A percentile compares a stretch with the other conserved stretches of the same genome.
phyloP scores from a whole-genome alignment of 306 rosid species.

The Cucurbita ficifolia region DNA sequence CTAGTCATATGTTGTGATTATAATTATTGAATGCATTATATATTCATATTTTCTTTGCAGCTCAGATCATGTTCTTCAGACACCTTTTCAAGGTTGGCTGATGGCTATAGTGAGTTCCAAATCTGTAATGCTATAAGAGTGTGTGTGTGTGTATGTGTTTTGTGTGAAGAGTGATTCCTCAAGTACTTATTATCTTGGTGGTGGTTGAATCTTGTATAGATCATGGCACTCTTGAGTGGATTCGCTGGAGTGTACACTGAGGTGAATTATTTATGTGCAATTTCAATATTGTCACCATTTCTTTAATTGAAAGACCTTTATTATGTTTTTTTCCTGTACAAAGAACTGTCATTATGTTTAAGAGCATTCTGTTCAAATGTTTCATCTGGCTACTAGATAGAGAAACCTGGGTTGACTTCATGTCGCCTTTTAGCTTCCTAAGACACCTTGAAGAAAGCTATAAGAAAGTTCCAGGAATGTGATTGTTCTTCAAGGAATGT shows the following conservation, averaged over 20 bases:
- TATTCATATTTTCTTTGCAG: constrained; percentile 27
- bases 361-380: not conserved
- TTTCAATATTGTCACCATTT: not conserved
- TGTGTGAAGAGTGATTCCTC: not conserved
- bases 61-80: constrained; percentile 84
- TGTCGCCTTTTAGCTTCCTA: not conserved
- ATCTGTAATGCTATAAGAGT: constrained; percentile 1
- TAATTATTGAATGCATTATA: not conserved
- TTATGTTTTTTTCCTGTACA: not conserved
- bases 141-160: not conserved
- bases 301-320: not conserved
- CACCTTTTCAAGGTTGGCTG: constrained; percentile 89
- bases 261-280: constrained; percentile 32
- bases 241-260: constrained; percentile 93
- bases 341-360: not conserved
- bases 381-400: not conserved
- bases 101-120: constrained; percentile 85
- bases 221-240: constrained; percentile 95
- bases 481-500: no score
- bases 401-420: not conserved
- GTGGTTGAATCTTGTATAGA: constrained; percentile 30
- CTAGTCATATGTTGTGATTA: not conserved
- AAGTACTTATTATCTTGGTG: constrained; percentile 3
- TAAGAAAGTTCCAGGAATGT: not conserved
- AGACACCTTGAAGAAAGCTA: not conserved